phyloP scores from a whole-genome alignment of 2,329 filamentous ascomycete species.

The Orbilia quercus region DNA sequence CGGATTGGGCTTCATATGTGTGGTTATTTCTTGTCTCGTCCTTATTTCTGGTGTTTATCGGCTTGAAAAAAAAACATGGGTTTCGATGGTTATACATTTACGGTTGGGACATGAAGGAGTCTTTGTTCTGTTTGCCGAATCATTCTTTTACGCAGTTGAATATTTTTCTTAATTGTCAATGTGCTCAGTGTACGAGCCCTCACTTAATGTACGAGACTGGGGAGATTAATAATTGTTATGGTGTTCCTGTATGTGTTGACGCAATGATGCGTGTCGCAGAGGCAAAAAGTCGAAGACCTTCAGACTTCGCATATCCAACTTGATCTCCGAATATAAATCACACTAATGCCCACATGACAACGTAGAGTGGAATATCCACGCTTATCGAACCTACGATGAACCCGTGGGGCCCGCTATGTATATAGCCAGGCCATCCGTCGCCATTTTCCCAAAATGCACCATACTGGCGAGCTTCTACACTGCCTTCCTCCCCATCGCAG shows the following conservation, averaged over 20 bases:
- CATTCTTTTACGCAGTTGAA: constrained; percentile 16
- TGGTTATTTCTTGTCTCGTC: too few species aligned
- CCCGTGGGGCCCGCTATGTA: constrained; percentile 39
- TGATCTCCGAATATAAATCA: not conserved
- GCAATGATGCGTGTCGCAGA: constrained; percentile 21
- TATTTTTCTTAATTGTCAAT: too few species aligned
- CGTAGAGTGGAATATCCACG: too few species aligned
- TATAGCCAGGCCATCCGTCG: constrained; percentile 32
- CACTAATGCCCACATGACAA: too few species aligned
- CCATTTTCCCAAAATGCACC: constrained; percentile 47
- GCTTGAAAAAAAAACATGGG: not conserved
- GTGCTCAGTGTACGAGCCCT: too few species aligned
- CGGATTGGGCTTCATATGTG: constrained; percentile 14
- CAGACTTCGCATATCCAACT: not conserved
- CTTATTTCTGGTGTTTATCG: constrained; percentile 15
- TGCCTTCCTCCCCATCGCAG: constrained; percentile 10
- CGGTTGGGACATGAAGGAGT: constrained; percentile 26
- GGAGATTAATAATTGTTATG: constrained; percentile 26
- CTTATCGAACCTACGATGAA: constrained; percentile 36
- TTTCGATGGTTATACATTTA: constrained; percentile 21
- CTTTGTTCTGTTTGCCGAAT: constrained; percentile 8
- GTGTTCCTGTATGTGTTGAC: not conserved
- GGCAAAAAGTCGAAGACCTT: constrained; percentile 39
- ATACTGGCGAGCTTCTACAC: constrained; percentile 21
- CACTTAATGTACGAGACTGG: too few species aligned